Conservation (phyloP, 2,329 filamentous ascomycete genomes). For the Colletotrichum sp. region DNA sequence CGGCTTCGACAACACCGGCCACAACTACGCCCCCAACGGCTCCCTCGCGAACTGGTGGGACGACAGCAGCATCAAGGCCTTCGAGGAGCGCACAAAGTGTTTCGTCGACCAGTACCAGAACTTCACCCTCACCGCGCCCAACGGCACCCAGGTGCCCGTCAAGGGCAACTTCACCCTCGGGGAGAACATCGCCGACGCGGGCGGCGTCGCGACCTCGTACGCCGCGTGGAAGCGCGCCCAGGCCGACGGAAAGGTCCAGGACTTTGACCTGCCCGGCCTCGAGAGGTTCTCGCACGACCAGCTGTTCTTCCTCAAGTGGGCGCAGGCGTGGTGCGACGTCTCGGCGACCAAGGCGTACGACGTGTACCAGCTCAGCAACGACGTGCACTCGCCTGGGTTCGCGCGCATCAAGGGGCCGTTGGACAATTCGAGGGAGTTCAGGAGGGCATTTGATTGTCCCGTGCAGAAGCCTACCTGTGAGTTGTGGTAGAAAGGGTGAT, state of each 20-base stretch:
- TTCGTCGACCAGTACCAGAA: slow-evolving; percentile 70
- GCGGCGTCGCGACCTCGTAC: slow-evolving; percentile 66
- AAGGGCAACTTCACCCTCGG: slow-evolving; percentile 67
- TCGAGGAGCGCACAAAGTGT: slow-evolving; percentile 63
- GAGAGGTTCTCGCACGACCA: slow-evolving; percentile 68
- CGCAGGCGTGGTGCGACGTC: slow-evolving; percentile 70
- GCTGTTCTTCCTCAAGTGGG: slow-evolving; percentile 70
- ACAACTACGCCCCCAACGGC: slow-evolving; percentile 67
- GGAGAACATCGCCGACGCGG: slow-evolving; percentile 76
- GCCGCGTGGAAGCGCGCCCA: slow-evolving; percentile 68
- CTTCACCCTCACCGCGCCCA: slow-evolving; percentile 59
- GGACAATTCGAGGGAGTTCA: slow-evolving; percentile 70
- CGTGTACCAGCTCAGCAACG: slow-evolving; percentile 59
- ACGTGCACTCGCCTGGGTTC: slow-evolving; percentile 68
- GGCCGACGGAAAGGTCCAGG: slow-evolving; percentile 48
- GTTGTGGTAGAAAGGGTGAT: slow-evolving; percentile 58
- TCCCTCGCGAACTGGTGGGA: slow-evolving; percentile 73
- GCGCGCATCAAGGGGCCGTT: slow-evolving; percentile 66
- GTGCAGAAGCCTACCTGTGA: slow-evolving; percentile 70
- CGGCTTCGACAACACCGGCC: slow-evolving; percentile 69
- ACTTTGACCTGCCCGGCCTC: slow-evolving; percentile 59
- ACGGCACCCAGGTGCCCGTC: slow-evolving; percentile 61
- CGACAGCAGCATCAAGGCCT: slow-evolving; percentile 59
- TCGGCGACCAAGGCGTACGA: slow-evolving; percentile 56
- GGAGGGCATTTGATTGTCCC: slow-evolving; percentile 69